Base-by-base conservation (phyloP, 2,329 filamentous ascomycete genomes). In the Ceratocystis harringtonii region DNA sequence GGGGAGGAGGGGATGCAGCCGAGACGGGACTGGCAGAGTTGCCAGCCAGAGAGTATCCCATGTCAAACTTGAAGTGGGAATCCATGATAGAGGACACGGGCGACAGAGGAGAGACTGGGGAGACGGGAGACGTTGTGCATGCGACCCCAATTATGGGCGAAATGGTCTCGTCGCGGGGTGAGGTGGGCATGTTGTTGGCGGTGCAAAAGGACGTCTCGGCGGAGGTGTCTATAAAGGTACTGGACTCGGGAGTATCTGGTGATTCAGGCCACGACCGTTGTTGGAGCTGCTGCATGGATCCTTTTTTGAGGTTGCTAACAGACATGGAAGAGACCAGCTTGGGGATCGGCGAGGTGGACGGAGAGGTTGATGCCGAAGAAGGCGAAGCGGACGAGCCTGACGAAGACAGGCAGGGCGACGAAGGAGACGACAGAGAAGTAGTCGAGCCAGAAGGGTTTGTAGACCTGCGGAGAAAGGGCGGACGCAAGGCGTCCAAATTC, bases 391-490 rank as follows among this genome's bases (percentile, higher is more conserved):
- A 66, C 15, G 64, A 66, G 15, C 36, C 61, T 4, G 41, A 60
- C 32, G 58, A 66, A 17, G 64, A 66, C 44, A 66, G 60, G 22
- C 58, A 66, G 32, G 64, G 66, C 45, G 62, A 67, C 36, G 66
- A 65, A 19, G 66, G 65, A 5, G 65, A 66, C 10, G 62, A 64
- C 44, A 62, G 43, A 17, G 65, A 63, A 45, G 62, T 44, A 12
- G 61, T 45, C 12, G 61, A 64, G 17, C 25, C 62, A 10, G 63
- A 62, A 19, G 22, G 28, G 32, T 44, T 28, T 7, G 63, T 57
- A 25, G 61, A 62, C 52, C 62, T 67, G 45, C 66, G 66, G 57
- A 67, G 57, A 43, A 67, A 65, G 1, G 66, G 58, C 45, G 58
- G 48, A 44, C 58, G 55, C 12, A 67, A 44, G 36, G 32, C 60